A percentile compares a stretch with the other conserved stretches of the same genome.
Evolutionary conservation across 768 basidiomycete genomes (phyloP).

Genomic region (Pleurotus platypus): DNA sequence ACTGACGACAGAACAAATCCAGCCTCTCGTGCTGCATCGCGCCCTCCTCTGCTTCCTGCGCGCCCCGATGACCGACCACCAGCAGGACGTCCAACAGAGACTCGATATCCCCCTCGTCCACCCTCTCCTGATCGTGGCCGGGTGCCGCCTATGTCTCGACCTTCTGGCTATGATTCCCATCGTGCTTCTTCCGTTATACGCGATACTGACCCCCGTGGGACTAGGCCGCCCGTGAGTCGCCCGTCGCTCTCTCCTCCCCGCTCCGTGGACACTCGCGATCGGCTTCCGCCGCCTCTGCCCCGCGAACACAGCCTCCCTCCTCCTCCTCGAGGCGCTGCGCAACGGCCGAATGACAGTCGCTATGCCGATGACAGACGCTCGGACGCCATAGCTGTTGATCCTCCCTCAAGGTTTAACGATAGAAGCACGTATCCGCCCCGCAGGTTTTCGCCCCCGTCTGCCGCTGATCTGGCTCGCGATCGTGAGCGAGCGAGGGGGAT

Average conservation of each 20-base stretch:
- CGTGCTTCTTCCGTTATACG: constrained; percentile 7
- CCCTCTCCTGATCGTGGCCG: constrained; percentile 1
- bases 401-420: constrained; percentile 31
- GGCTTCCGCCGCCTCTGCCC: constrained; percentile 16
- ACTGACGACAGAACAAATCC: constrained; percentile 1
- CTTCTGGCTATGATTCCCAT: constrained; percentile 8
- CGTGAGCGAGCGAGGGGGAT: constrained; percentile 21
- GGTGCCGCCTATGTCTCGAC: constrained; percentile 1
- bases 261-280: constrained; percentile 25
- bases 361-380: constrained; percentile 32
- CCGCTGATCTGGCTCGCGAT: constrained; percentile 23
- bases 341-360: constrained; percentile 36
- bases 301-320: constrained; percentile 21
- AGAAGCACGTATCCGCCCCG: constrained; percentile 15
- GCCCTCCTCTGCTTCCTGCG: constrained; percentile 9
- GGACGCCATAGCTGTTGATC: constrained; percentile 30
- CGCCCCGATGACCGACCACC: constrained; percentile 19
- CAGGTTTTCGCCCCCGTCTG: no score
- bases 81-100: constrained; percentile 7
- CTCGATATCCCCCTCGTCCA: constrained; percentile 6
- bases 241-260: constrained; percentile 13
- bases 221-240: constrained; percentile 1
- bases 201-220: constrained; percentile 11
- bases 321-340: constrained; percentile 23
- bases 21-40: constrained; percentile 5